These are phyloP conservation scores for Salvia hispanica DNA, from an alignment of 257 asterid genomes.

Conservation along the genomic window DNA sequence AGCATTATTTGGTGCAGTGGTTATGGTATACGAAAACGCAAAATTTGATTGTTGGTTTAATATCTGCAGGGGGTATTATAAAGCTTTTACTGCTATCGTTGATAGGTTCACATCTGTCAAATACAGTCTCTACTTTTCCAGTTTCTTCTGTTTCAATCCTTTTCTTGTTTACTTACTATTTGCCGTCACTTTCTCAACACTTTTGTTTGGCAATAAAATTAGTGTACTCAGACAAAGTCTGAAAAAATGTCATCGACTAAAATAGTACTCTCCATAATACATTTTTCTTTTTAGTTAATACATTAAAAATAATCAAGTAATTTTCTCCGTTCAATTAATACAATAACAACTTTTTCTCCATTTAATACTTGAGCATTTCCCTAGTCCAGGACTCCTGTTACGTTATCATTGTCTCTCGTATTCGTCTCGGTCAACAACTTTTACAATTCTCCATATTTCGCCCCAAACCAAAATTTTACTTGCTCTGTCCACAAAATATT, in stretches of 20 bases:
- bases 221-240: conserved; percentile 22
- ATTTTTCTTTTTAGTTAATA: no score
- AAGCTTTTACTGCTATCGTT: conserved; percentile 32
- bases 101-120: conserved; percentile 34
- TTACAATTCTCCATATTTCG: no score
- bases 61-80: conserved; percentile 42
- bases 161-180: conserved; percentile 20
- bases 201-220: conserved; percentile 22
- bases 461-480: no score
- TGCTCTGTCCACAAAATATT: no score
- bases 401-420: no score
- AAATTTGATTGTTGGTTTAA: conserved; percentile 13
- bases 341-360: no score
- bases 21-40: not conserved
- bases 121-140: conserved; percentile 7
- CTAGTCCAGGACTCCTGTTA: no score
- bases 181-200: conserved; percentile 23
- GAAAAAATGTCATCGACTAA: conserved; percentile 14
- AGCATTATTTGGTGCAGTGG: conserved; percentile 6
- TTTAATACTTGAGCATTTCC: no score
- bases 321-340: no score
- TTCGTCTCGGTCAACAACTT: no score
- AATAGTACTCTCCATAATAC: not conserved
- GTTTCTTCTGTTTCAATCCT: not conserved
- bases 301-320: no score